These are phyloP conservation scores for Nothomitra cinnamomea DNA, from an alignment of 2,329 filamentous ascomycete genomes.

Conservation along the genomic window DNA sequence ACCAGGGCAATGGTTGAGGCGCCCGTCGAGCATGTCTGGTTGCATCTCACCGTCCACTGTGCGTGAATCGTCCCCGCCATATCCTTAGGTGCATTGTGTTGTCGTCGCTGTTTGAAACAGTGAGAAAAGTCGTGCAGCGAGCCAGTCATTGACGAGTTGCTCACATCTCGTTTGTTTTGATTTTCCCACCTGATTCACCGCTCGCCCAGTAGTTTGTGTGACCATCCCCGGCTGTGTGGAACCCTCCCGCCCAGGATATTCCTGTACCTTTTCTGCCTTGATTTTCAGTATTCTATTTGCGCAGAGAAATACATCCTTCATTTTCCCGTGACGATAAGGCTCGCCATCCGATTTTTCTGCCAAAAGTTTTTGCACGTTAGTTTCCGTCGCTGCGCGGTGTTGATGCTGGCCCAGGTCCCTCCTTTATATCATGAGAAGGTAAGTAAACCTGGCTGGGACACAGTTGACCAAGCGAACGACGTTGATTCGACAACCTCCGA, in stretches of 20 bases:
- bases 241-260: too few relatives aligned
- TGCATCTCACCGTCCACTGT: background rate
- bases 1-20: background rate
- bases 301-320: too few relatives aligned
- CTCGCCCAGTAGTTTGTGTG: too few relatives aligned
- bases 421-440: too few relatives aligned
- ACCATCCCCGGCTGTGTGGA: too few relatives aligned
- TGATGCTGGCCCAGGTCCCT: too few relatives aligned
- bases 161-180: background rate
- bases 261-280: too few relatives aligned
- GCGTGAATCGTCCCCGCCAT: background rate
- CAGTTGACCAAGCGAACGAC: background rate
- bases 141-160: background rate
- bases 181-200: background rate
- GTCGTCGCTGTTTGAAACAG: background rate
- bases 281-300: too few relatives aligned
- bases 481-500: conserved; percentile 2
- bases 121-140: background rate
- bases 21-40: background rate
- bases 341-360: too few relatives aligned
- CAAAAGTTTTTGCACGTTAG: too few relatives aligned
- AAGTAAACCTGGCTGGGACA: background rate
- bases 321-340: too few relatives aligned
- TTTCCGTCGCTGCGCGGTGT: too few relatives aligned
- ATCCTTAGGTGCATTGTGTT: background rate